Percentiles rank a stretch among this genome's conserved stretches.
phyloP scores from a whole-genome alignment of 768 basidiomycete genomes.

The Strobilomyces dryophilus region DNA sequence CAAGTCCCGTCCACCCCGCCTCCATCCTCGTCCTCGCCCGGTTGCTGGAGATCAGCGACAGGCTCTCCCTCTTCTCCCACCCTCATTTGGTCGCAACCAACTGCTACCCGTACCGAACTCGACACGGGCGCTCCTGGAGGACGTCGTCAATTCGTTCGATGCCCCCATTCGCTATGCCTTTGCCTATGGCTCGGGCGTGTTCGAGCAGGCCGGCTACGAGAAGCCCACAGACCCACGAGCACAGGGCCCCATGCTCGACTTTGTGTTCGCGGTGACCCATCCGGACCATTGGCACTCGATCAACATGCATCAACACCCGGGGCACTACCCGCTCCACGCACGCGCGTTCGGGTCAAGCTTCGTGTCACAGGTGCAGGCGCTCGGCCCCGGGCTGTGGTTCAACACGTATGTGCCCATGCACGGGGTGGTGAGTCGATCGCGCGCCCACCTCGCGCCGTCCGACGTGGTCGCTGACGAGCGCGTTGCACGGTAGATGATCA shows the following conservation, averaged over 20 bases:
- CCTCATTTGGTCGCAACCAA: slow-evolving; percentile 78
- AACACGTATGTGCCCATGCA: slow-evolving; percentile 84
- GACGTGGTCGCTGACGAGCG: not conserved
- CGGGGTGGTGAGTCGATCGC: slow-evolving; percentile 63
- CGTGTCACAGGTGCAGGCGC: slow-evolving; percentile 71
- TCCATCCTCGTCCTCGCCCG: slow-evolving; percentile 43
- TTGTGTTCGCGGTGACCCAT: slow-evolving; percentile 94
- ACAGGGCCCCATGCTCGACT: slow-evolving; percentile 84
- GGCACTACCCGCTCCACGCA: slow-evolving; percentile 89
- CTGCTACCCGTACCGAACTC: slow-evolving; percentile 74
- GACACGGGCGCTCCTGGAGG: slow-evolving; percentile 75
- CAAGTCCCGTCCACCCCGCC: slow-evolving; percentile 32
- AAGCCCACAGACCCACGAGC: slow-evolving; percentile 22
- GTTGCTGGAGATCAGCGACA: slow-evolving; percentile 22
- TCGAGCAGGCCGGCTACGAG: slow-evolving; percentile 82
- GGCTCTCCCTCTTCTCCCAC: slow-evolving; percentile 53
- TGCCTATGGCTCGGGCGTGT: slow-evolving; percentile 96
- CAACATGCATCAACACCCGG: slow-evolving; percentile 89
- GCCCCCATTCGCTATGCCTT: slow-evolving; percentile 96
- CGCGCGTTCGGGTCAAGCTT: slow-evolving; percentile 79
- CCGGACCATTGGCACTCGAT: slow-evolving; percentile 91
- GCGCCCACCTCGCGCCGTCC: not conserved
- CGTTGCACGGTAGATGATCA: slow-evolving; percentile 68
- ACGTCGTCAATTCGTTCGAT: slow-evolving; percentile 74
- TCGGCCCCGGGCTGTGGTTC: slow-evolving; percentile 92